phyloP scores from a whole-genome alignment of 73 alveolate genomes.

The Uronychia binucleata region DNA sequence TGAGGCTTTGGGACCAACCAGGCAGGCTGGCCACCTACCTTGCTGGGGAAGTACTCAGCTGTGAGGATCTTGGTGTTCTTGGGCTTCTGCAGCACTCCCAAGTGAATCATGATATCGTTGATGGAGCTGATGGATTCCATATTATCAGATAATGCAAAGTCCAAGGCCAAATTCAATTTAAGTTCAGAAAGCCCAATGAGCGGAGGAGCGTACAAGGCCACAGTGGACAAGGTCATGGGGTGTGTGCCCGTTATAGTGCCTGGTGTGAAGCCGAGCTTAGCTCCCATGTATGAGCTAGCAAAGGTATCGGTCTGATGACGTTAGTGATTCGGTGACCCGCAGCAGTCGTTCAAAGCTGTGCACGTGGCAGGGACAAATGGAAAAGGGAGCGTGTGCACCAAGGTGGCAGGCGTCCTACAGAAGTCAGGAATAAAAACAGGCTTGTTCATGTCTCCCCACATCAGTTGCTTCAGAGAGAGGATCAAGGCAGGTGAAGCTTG shows the following conservation, averaged over 20 bases:
- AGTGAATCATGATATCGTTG: not conserved
- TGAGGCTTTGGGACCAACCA: not conserved
- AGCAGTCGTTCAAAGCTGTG: constrained; percentile 3
- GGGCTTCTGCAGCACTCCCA: not conserved
- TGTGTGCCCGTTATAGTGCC: not conserved
- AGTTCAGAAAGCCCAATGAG: too few relatives aligned
- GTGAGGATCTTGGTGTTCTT: not conserved
- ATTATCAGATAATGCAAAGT: too few relatives aligned
- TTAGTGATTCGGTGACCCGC: not conserved
- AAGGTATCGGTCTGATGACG: not conserved
- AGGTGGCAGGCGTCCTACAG: constrained; percentile 62
- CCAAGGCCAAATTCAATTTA: not conserved
- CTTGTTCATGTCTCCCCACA: constrained; percentile 87
- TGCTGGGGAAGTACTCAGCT: not conserved
- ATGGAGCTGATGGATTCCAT: not conserved
- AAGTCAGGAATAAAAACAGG: constrained; percentile 73
- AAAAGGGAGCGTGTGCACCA: constrained; percentile 84
- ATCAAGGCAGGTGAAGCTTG: constrained; percentile 30
- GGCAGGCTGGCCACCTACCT: not conserved
- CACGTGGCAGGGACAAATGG: constrained; percentile 97
- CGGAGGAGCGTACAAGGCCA: not conserved
- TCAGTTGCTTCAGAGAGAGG: constrained; percentile 80
- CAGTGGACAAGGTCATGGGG: not conserved
- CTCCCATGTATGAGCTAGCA: not conserved
- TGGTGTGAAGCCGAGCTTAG: not conserved